Evolutionary conservation across 352 stramenopile genomes (phyloP).

Genomic region (Pythium utonaiense): DNA sequence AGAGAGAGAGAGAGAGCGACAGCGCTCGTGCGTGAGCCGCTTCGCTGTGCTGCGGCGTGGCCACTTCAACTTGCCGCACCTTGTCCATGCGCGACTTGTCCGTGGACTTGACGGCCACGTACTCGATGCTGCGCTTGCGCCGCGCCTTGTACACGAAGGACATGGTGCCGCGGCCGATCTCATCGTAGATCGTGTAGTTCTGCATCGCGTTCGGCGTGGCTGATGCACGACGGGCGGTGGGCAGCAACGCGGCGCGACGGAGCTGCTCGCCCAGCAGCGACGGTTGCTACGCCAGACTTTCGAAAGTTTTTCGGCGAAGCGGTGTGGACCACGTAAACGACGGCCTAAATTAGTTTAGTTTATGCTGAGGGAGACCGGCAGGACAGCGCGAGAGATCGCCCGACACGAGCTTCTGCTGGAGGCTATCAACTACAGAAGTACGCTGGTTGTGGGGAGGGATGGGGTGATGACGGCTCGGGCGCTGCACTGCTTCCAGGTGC

Average conservation of each 20-base stretch:
- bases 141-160: slow-evolving; percentile 92
- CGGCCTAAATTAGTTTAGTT: slow-evolving; percentile 2
- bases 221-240: neutral
- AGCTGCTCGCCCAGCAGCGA: neutral
- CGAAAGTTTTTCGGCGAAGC: slow-evolving; percentile 2
- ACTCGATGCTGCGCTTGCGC: slow-evolving; percentile 91
- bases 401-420: no score
- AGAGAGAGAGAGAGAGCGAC: no score
- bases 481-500: neutral
- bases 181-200: slow-evolving; percentile 94
- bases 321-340: neutral
- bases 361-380: no score
- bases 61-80: slow-evolving; percentile 30
- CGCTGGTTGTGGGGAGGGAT: no score
- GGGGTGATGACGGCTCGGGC: no score
- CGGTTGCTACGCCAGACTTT: slow-evolving; percentile 2
- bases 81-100: slow-evolving; percentile 91
- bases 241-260: no score
- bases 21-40: no score
- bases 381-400: no score
- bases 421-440: no score
- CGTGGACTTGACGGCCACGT: slow-evolving; percentile 92
- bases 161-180: slow-evolving; percentile 88
- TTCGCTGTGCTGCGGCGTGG: no score
- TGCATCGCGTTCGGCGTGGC: slow-evolving; percentile 62